phyloP scores from a whole-genome alignment of 2,329 filamentous ascomycete species.

The Fusarium sarcochroum region DNA sequence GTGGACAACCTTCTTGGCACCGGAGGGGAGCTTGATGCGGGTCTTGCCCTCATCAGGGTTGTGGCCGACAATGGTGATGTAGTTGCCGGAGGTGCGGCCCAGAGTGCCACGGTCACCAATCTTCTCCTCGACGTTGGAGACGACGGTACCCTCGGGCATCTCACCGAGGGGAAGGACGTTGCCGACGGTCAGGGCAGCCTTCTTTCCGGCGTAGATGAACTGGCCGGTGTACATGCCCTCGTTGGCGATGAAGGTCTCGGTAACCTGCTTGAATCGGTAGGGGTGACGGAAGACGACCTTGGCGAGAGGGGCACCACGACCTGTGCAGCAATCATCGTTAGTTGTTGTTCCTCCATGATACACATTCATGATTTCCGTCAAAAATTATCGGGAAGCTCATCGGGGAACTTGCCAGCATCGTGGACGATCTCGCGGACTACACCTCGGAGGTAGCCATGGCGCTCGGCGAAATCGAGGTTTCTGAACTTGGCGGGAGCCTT shows the following conservation, averaged over 20 bases:
- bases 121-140: conserved; percentile 99
- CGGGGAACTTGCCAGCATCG: conserved; percentile 78
- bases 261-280: conserved; percentile 97
- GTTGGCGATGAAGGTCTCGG: conserved; percentile 99
- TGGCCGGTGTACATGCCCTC: conserved; percentile 99
- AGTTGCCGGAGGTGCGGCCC: conserved; percentile 98
- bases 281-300: conserved; percentile 97
- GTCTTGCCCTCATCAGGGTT: conserved; percentile 99
- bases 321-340: conserved; percentile 51
- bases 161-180: conserved; percentile 96
- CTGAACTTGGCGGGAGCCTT: conserved; percentile 90
- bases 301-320: conserved; percentile 95
- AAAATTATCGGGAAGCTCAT: conserved; percentile 36
- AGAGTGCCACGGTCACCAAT: conserved; percentile 95
- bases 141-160: conserved; percentile 98
- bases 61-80: conserved; percentile 97
- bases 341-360: conserved; percentile 39
- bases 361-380: conserved; percentile 28
- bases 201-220: conserved; percentile 99
- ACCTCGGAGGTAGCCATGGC: conserved; percentile 97
- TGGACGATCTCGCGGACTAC: conserved; percentile 99
- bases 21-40: conserved; percentile 98
- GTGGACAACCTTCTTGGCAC: conserved; percentile 98
- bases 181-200: conserved; percentile 94
- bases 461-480: conserved; percentile 95